These are phyloP conservation scores for Penicillium nordicum DNA, from an alignment of 2,329 filamentous ascomycete genomes.

Conservation along the genomic window DNA sequence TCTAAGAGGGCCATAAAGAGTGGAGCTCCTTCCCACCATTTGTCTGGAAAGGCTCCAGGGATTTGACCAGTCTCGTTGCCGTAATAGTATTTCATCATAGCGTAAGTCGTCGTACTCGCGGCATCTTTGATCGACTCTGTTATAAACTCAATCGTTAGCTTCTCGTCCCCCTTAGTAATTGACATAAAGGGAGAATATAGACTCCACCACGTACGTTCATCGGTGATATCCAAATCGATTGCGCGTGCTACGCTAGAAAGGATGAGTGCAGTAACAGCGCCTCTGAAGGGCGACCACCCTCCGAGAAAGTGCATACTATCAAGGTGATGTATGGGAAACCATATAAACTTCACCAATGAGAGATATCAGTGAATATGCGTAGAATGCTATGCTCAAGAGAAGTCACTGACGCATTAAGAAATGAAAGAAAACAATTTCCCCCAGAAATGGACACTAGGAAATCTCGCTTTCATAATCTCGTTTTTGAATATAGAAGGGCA, in stretches of 20 bases:
- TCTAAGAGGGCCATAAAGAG: slow-evolving; percentile 11
- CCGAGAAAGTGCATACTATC: slow-evolving; percentile 11
- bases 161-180: background rate
- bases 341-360: background rate
- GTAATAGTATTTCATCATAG: slow-evolving; percentile 13
- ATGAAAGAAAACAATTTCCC: background rate
- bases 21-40: slow-evolving; percentile 15
- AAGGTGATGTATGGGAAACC: background rate
- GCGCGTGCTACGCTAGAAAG: slow-evolving; percentile 10
- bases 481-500: slow-evolving; percentile 16
- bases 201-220: slow-evolving; percentile 21
- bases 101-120: slow-evolving; percentile 7
- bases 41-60: slow-evolving; percentile 14
- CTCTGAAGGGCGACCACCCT: background rate
- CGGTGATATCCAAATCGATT: slow-evolving; percentile 28
- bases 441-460: background rate
- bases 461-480: background rate
- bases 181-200: background rate
- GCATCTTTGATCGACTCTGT: slow-evolving; percentile 15
- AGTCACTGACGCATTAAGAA: background rate
- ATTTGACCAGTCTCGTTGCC: slow-evolving; percentile 13
- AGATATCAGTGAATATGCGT: background rate
- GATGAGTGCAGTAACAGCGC: slow-evolving; percentile 3
- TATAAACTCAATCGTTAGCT: background rate
- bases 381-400: background rate